Evolutionary conservation across 2,329 filamentous ascomycete genomes (phyloP), one percentile per base, ranked within the genome.

Genomic region (Thielaviopsis cerberus): DNA sequence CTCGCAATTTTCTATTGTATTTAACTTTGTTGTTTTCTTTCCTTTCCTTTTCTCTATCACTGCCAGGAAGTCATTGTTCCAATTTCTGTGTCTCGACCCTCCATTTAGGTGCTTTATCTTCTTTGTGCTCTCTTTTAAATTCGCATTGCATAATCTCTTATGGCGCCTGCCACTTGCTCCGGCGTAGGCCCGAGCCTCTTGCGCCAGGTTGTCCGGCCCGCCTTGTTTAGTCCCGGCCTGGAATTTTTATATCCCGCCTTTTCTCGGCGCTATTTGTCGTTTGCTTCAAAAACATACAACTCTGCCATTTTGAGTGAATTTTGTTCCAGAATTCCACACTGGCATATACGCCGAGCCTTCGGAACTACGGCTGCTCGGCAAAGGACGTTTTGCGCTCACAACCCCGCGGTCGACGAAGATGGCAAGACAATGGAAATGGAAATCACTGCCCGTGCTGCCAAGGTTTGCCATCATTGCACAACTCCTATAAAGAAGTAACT

Each of bases 341-440:
- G 24, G 17, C 62, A 37, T 13, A n/a, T 26, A 25, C 51, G n/a
- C 25, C 59, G 67, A 55, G 45, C 57, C 15, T 77, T 78, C 59
- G 68, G 70, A 25, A 67, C 68, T 22, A 71, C 74, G 1, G 37
- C 66, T 0, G 23, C 64, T 6, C 66, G 66, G 54, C 63, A 64
- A 26, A 71, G 70, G 60, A 83, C 80, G 0, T 68, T 70, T 27
- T 75, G 75, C 50, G 70, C 81, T 4, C 69, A 75, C 62, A 95
- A 97, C 67, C 86, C 88, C 0, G 81, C 84, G 63, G 77, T 77
- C 58, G 87, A 92, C 67, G 87, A 94, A 30, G 81, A 90, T 58
- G 91, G 91, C 25, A 84, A 88, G n/a, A 79, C 84, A 22, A 88
- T 95, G 82, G 73, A 74, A 64, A 76, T 98, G 24, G 83, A 85